Conservation (phyloP, 768 basidiomycete genomes). For the Suillus variegatus region DNA sequence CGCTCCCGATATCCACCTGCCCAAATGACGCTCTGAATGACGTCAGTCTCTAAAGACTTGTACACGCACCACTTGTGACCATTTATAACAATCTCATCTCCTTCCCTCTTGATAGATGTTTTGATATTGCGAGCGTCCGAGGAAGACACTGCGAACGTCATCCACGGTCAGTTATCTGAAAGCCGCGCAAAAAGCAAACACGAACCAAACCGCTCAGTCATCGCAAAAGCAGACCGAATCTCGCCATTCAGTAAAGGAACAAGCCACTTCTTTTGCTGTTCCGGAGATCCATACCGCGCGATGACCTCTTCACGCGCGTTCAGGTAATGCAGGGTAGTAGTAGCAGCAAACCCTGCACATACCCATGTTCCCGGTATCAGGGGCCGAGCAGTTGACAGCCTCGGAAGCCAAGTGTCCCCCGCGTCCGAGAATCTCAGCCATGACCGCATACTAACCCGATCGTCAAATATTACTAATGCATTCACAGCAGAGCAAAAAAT, state of each 20-base stretch:
- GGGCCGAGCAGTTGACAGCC: slow-evolving; percentile 91
- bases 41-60: slow-evolving; percentile 9
- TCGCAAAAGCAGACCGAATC: slow-evolving; percentile 92
- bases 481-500: background rate
- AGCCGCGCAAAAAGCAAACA: slow-evolving; percentile 10
- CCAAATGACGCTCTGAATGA: background rate
- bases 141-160: slow-evolving; percentile 59
- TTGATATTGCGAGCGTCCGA: slow-evolving; percentile 96
- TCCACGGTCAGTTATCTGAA: slow-evolving; percentile 13
- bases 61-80: slow-evolving; percentile 88
- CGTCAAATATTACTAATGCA: background rate
- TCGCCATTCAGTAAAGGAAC: slow-evolving; percentile 86
- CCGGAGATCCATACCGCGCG: slow-evolving; percentile 88
- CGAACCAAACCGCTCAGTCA: slow-evolving; percentile 92
- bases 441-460: slow-evolving; percentile 79
- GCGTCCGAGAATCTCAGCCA: slow-evolving; percentile 94
- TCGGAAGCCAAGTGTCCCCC: slow-evolving; percentile 82
- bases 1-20: slow-evolving; percentile 96
- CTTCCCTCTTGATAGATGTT: slow-evolving; percentile 82
- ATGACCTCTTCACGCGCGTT: slow-evolving; percentile 74
- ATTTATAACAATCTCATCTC: slow-evolving; percentile 87
- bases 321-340: background rate
- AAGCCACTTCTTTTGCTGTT: slow-evolving; percentile 91
- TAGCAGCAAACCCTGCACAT: slow-evolving; percentile 22
- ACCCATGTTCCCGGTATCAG: slow-evolving; percentile 99